These are phyloP conservation scores for Coffea humblotiana DNA, from an alignment of 305 asterid genomes.

Conservation along the genomic window DNA sequence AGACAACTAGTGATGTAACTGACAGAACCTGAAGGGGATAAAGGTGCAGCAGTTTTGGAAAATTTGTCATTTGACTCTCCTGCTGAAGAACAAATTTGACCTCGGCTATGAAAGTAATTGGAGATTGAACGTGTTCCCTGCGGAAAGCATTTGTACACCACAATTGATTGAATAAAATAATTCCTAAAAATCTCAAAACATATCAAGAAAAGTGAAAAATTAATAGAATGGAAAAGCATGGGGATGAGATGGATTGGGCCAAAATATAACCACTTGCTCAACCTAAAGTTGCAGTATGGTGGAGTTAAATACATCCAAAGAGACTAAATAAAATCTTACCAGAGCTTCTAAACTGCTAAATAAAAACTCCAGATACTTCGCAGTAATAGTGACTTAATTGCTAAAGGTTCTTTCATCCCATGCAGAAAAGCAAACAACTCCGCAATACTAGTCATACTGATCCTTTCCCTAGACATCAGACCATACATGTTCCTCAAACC, in stretches of 20 bases:
- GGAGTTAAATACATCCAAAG: neutral
- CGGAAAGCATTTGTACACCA: slow-evolving; percentile 30
- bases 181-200: neutral
- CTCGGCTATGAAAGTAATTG: slow-evolving; percentile 64
- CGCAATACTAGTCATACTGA: neutral
- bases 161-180: slow-evolving; percentile 11
- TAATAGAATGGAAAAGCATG: neutral
- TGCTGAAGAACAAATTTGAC: slow-evolving; percentile 30
- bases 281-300: neutral
- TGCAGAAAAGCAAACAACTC: neutral
- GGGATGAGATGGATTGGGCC: neutral
- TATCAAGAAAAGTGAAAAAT: neutral
- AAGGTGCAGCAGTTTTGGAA: slow-evolving; percentile 40
- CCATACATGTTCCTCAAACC: neutral
- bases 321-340: too few species aligned
- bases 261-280: neutral
- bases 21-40: slow-evolving; percentile 53
- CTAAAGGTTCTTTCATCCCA: too few species aligned
- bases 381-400: neutral
- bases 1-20: slow-evolving; percentile 27
- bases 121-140: slow-evolving; percentile 90
- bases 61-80: slow-evolving; percentile 38
- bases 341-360: slow-evolving; percentile 1
- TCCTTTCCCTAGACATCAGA: neutral
- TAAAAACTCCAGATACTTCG: neutral